phyloP scores from a whole-genome alignment of 139 green algal genomes.

The Tetradesmus lagerheimii region DNA sequence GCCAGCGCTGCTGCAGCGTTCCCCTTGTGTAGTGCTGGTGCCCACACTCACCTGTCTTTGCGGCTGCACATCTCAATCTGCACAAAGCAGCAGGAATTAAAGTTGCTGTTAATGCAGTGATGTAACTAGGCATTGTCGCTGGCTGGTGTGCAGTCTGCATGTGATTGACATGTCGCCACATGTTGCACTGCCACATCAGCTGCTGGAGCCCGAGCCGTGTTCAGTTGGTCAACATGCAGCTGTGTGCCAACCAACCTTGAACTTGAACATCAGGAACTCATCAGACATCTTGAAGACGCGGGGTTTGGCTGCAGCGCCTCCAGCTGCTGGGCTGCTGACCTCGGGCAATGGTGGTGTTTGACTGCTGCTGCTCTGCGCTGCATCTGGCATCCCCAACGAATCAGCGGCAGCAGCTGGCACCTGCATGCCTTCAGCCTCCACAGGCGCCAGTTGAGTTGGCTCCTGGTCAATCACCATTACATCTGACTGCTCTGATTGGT shows the following conservation, averaged over 20 bases:
- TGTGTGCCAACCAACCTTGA: constrained; percentile 5
- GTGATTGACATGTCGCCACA: neutral
- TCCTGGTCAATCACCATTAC: constrained; percentile 28
- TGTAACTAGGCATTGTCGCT: neutral
- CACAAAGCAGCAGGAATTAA: neutral
- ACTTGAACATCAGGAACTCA: constrained; percentile 49
- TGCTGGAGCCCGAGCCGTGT: no score
- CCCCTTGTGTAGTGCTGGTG: neutral
- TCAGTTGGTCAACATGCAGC: no score
- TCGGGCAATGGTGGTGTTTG: neutral
- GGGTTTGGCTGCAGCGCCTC: neutral
- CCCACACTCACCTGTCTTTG: constrained; percentile 28
- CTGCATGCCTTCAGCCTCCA: neutral
- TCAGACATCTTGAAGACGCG: constrained; percentile 44
- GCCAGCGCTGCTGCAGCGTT: neutral
- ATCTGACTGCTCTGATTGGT: constrained; percentile 23
- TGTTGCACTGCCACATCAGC: neutral
- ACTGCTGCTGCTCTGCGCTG: neutral
- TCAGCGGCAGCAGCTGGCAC: neutral
- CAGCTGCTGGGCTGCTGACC: constrained; percentile 2
- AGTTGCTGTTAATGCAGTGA: neutral
- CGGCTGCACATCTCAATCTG: constrained; percentile 45
- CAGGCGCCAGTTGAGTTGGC: neutral
- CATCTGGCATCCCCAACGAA: neutral
- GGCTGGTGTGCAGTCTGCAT: neutral